These are phyloP conservation scores for Beta lomatogona DNA, from an alignment of 179 eudicot species.

Conservation along the genomic window DNA sequence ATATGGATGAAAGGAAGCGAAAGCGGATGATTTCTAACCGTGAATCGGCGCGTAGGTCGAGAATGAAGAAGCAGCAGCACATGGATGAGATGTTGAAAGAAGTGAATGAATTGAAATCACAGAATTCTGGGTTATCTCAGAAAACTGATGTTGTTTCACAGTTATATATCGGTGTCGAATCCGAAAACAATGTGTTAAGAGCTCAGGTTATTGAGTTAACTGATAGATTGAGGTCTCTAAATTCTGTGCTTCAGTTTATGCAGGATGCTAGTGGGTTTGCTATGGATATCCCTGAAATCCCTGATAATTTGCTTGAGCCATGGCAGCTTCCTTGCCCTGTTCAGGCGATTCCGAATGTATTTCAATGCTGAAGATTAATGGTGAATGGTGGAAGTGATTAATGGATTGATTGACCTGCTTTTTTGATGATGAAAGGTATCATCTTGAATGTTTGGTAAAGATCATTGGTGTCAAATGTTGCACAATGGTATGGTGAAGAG, in stretches of 20 bases:
- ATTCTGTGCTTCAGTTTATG: constrained; percentile 55
- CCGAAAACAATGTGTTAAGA: constrained; percentile 71
- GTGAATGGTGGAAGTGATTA: neutral
- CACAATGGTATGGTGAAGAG: neutral
- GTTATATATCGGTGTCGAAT: constrained; percentile 37
- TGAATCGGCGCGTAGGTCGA: constrained; percentile 80
- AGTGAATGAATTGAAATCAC: constrained; percentile 41
- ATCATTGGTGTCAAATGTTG: neutral
- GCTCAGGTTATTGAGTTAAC: constrained; percentile 69
- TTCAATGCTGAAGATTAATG: constrained; percentile 35
- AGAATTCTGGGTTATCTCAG: constrained; percentile 42
- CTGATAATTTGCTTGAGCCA: constrained; percentile 68
- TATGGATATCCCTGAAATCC: constrained; percentile 71
- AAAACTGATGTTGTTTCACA: constrained; percentile 44
- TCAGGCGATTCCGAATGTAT: constrained; percentile 50
- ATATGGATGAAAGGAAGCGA: constrained; percentile 67
- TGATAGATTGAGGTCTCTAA: constrained; percentile 59
- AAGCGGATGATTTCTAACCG: constrained; percentile 85
- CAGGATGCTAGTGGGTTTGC: constrained; percentile 66
- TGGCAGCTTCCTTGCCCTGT: constrained; percentile 84
- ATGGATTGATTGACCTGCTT: neutral
- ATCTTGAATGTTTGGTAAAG: neutral
- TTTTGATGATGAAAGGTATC: neutral
- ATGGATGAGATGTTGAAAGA: constrained; percentile 53
- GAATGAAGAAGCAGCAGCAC: constrained; percentile 82